These are phyloP conservation scores for Trichoderma sp. DNA, from an alignment of 2,329 filamentous ascomycete species.

Conservation along the genomic window DNA sequence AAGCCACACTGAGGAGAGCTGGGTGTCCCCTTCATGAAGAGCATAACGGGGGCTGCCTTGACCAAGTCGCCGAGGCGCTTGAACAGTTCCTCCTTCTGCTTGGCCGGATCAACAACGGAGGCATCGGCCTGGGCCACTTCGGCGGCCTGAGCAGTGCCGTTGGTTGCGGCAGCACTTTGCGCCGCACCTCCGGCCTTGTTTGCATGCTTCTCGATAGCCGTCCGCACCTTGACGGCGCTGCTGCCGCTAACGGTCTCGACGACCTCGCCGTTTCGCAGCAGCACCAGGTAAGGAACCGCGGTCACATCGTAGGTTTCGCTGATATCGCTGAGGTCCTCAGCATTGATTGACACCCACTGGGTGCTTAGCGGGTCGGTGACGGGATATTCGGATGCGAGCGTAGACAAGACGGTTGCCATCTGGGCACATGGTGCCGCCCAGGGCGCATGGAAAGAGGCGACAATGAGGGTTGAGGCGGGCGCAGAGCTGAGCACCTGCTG, in stretches of 20 bases:
- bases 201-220: slow-evolving; percentile 80
- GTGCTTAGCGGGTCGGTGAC: slow-evolving; percentile 63
- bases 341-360: slow-evolving; percentile 87
- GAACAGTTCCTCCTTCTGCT: slow-evolving; percentile 80
- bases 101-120: slow-evolving; percentile 46
- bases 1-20: slow-evolving; percentile 88
- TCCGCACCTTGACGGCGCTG: slow-evolving; percentile 80
- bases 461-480: slow-evolving; percentile 67
- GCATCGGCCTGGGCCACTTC: slow-evolving; percentile 45
- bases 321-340: slow-evolving; percentile 89
- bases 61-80: slow-evolving; percentile 80
- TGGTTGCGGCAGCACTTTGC: slow-evolving; percentile 36
- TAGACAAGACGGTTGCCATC: slow-evolving; percentile 82
- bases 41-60: slow-evolving; percentile 94
- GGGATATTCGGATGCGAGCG: slow-evolving; percentile 84
- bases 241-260: slow-evolving; percentile 87
- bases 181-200: slow-evolving; percentile 42
- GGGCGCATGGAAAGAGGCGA: slow-evolving; percentile 93
- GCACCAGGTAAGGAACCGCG: slow-evolving; percentile 87
- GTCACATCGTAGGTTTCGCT: slow-evolving; percentile 92
- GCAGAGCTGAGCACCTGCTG: slow-evolving; percentile 63
- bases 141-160: slow-evolving; percentile 38
- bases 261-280: slow-evolving; percentile 71
- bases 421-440: slow-evolving; percentile 96
- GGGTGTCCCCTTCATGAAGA: slow-evolving; percentile 98